Percentiles rank a stretch among this genome's conserved stretches.
Conservation (phyloP, 2,329 filamentous ascomycete species). For the Penicillium aurantiogriseum region DNA sequence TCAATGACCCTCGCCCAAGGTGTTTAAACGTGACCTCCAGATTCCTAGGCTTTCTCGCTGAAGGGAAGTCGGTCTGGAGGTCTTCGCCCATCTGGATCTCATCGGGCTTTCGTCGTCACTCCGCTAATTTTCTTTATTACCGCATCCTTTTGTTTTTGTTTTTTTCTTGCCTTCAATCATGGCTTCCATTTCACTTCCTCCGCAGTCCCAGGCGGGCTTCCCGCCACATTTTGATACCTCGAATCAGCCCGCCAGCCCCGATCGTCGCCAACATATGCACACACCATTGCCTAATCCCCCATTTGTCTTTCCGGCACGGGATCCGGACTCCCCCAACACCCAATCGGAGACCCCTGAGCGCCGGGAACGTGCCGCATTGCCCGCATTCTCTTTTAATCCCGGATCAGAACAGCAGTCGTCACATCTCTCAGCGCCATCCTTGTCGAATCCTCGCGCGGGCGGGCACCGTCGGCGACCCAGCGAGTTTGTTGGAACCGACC, state of each 20-base stretch:
- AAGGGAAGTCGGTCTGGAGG: conserved; percentile 28
- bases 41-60: conserved; percentile 22
- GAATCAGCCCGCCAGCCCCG: conserved; percentile 18
- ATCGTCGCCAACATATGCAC: conserved; percentile 31
- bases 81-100: conserved; percentile 24
- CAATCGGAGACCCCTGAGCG: conserved; percentile 49
- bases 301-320: conserved; percentile 60
- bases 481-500: conserved; percentile 75
- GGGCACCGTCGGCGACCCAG: conserved; percentile 76
- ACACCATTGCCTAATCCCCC: conserved; percentile 57
- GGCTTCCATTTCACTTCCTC: conserved; percentile 40
- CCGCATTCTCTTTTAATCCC: conserved; percentile 41
- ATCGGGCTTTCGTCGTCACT: conserved; percentile 7
- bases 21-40: conserved; percentile 25
- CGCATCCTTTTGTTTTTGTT: conserved; percentile 1
- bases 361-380: conserved; percentile 36
- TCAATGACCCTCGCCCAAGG: conserved; percentile 23
- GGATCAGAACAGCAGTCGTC: conserved; percentile 28
- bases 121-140: conserved; percentile 11
- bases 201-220: conserved; percentile 28
- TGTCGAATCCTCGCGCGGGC: conserved; percentile 52
- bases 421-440: conserved; percentile 54
- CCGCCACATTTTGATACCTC: conserved; percentile 29
- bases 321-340: conserved; percentile 37
- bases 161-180: conserved; percentile 19